phyloP scores from a whole-genome alignment of 164 flowering plant genomes.

The Piper betle region DNA sequence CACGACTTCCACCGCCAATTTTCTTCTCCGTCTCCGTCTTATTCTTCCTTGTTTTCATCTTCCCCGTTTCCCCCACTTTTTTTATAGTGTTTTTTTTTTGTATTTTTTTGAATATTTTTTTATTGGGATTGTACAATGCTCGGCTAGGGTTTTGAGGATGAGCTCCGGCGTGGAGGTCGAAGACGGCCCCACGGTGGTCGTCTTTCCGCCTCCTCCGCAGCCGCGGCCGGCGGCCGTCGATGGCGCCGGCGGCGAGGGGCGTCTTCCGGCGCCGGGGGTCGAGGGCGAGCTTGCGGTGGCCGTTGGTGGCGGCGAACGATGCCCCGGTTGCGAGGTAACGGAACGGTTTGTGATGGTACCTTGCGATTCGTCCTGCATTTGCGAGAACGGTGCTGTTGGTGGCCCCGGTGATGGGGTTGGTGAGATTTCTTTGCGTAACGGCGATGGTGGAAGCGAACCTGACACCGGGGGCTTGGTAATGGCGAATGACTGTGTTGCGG shows the following conservation, averaged over 20 bases:
- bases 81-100: not conserved
- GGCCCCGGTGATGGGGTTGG: not conserved
- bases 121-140: not conserved
- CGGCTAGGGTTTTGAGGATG: not conserved
- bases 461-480: not conserved
- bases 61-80: not conserved
- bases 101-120: not conserved
- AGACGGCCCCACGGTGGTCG: not conserved
- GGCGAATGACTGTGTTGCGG: not conserved
- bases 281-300: not conserved
- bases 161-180: constrained; percentile 3
- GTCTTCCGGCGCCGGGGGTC: not conserved
- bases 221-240: not conserved
- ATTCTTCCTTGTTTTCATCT: too few relatives aligned
- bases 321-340: not conserved
- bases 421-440: not conserved
- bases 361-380: not conserved
- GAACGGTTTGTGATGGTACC: not conserved
- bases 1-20: too few relatives aligned
- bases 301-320: not conserved
- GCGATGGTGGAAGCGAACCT: not conserved
- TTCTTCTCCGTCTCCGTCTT: too few relatives aligned
- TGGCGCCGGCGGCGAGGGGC: not conserved
- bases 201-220: not conserved
- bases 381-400: not conserved